These are phyloP conservation scores for Delonix regia DNA, from an alignment of 306 rosid species.

Conservation along the genomic window DNA sequence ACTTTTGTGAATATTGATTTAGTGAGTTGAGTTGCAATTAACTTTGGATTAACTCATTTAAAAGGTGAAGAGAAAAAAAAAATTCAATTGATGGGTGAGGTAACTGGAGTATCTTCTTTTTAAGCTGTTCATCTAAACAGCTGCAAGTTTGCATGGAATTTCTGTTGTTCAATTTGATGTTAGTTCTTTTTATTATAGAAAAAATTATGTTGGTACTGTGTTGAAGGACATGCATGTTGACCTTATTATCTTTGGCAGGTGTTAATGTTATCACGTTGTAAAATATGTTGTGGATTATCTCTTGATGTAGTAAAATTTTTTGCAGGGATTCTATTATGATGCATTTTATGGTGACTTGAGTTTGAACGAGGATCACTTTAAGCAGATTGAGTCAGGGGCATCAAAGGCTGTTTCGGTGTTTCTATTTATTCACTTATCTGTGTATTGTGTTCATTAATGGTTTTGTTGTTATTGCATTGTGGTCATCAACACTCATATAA, in stretches of 20 bases:
- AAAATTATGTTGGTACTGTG: neutral
- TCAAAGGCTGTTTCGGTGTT: conserved; percentile 79
- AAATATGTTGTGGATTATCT: neutral
- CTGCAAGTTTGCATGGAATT: neutral
- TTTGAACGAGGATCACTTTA: conserved; percentile 91
- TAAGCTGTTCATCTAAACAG: neutral
- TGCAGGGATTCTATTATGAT: conserved; percentile 94
- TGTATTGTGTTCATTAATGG: neutral
- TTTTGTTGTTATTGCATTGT: neutral
- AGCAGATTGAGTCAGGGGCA: conserved; percentile 67
- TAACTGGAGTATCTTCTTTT: neutral
- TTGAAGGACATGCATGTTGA: neutral
- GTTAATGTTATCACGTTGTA: neutral
- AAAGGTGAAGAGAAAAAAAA: neutral
- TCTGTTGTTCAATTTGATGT: neutral
- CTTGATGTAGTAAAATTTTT: conserved; percentile 11
- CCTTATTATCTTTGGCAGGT: neutral
- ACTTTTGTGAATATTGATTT: neutral
- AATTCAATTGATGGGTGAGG: neutral
- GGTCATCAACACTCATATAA: neutral
- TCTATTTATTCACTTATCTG: conserved; percentile 16
- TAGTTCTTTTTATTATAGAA: neutral
- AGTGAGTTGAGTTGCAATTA: neutral
- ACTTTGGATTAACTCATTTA: neutral
- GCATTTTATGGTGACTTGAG: conserved; percentile 89